phyloP scores from a whole-genome alignment of 2,329 filamentous ascomycete species.

The Raffaelea ambrosiae region DNA sequence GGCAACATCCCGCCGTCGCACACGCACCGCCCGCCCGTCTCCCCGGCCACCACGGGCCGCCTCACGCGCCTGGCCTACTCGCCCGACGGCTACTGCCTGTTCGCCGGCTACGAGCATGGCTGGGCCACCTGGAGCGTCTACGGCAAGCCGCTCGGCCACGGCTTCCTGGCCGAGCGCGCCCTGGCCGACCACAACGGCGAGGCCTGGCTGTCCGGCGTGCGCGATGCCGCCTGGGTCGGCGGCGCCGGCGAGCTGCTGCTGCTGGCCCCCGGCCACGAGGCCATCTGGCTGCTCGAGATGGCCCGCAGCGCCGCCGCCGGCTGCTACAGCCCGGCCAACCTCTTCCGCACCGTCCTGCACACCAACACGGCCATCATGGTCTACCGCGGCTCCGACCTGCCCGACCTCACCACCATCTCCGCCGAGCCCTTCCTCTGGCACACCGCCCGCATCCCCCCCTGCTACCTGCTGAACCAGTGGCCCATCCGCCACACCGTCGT shows the following conservation, averaged over 20 bases:
- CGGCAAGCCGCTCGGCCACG: conserved; percentile 79
- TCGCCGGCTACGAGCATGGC: conserved; percentile 83
- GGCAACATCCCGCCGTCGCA: conserved; percentile 90
- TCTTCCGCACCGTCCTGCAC: conserved; percentile 81
- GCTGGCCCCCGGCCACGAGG: conserved; percentile 60
- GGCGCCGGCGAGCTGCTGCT: conserved; percentile 81
- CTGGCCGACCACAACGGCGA: conserved; percentile 64
- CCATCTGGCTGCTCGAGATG: conserved; percentile 83
- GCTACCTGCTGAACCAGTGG: conserved; percentile 87
- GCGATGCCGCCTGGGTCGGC: conserved; percentile 75
- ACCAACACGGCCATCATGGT: conserved; percentile 84
- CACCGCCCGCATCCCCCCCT: conserved; percentile 73
- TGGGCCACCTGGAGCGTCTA: conserved; percentile 98
- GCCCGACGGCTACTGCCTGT: conserved; percentile 91
- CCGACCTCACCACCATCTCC: conserved; percentile 84
- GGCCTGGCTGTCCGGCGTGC: conserved; percentile 73
- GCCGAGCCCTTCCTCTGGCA: conserved; percentile 95
- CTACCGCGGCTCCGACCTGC: conserved; percentile 86
- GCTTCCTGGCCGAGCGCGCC: conserved; percentile 62
- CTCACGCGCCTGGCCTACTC: conserved; percentile 77
- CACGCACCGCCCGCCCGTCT: conserved; percentile 61
- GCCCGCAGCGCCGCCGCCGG: conserved; percentile 88
- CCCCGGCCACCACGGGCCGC: conserved; percentile 56
- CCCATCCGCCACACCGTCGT: conserved; percentile 81
- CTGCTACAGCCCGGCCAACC: conserved; percentile 84